Evolutionary conservation across 1,284 basidiomycete species (phyloP).

Genomic region (Neonothopanus nambi): DNA sequence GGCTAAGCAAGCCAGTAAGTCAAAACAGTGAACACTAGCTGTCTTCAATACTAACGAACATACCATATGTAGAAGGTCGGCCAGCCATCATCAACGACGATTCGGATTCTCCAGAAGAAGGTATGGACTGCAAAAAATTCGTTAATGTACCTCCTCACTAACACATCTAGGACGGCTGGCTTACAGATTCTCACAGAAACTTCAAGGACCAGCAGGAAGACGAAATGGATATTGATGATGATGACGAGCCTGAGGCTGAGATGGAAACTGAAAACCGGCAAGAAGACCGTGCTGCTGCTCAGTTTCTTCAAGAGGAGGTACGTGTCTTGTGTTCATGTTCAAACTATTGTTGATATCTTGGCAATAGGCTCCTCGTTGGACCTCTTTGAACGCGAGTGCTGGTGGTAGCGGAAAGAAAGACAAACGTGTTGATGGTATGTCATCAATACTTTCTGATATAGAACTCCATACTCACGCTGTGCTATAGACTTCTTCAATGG

Average conservation of each 20-base stretch:
- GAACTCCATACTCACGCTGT: not conserved
- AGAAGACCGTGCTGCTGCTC: not conserved
- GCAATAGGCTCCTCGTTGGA: not conserved
- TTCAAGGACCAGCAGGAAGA: not conserved
- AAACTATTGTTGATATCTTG: too few relatives aligned
- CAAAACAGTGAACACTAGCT: too few relatives aligned
- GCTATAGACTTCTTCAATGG: not conserved
- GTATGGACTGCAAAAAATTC: too few relatives aligned
- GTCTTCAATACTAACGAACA: too few relatives aligned
- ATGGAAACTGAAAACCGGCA: not conserved
- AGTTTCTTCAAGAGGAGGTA: not conserved
- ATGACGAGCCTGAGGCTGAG: not conserved
- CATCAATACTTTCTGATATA: not conserved
- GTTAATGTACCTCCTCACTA: too few relatives aligned
- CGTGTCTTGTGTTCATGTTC: too few relatives aligned
- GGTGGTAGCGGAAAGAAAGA: not conserved
- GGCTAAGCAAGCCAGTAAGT: too few relatives aligned
- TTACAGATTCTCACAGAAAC: too few relatives aligned
- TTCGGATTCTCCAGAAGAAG: not conserved
- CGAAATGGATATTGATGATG: not conserved
- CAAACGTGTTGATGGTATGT: not conserved
- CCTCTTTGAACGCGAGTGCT: not conserved
- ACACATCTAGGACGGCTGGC: too few relatives aligned
- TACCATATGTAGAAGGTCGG: not conserved
- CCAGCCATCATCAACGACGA: not conserved